phyloP scores from a whole-genome alignment of 2,329 filamentous ascomycete genomes.

The Claviceps sorghi region DNA sequence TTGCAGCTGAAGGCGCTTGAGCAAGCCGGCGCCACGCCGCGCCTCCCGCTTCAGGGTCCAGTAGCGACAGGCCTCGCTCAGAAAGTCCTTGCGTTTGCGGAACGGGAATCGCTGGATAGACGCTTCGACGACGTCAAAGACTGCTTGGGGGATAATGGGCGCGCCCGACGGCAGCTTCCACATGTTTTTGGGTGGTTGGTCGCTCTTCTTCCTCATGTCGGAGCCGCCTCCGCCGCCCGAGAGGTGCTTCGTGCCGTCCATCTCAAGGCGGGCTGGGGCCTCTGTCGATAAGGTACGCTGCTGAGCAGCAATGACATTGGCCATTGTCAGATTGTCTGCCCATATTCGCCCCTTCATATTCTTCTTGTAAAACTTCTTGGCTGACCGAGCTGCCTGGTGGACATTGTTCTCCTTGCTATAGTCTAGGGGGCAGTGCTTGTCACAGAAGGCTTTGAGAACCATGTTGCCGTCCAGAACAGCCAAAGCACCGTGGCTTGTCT shows the following conservation, averaged over 20 bases:
- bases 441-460: slow-evolving; percentile 85
- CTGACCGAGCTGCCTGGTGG: slow-evolving; percentile 62
- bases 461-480: slow-evolving; percentile 66
- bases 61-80: slow-evolving; percentile 86
- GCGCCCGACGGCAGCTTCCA: slow-evolving; percentile 94
- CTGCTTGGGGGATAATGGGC: slow-evolving; percentile 78
- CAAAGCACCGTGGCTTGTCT: slow-evolving; percentile 67
- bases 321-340: slow-evolving; percentile 79
- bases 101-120: slow-evolving; percentile 68
- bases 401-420: slow-evolving; percentile 81
- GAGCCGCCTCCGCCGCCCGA: slow-evolving; percentile 31
- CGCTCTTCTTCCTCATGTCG: slow-evolving; percentile 46
- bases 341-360: slow-evolving; percentile 82
- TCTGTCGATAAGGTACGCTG: slow-evolving; percentile 49
- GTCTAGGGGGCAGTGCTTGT: slow-evolving; percentile 83
- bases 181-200: slow-evolving; percentile 21
- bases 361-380: slow-evolving; percentile 77
- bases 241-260: slow-evolving; percentile 69
- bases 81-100: slow-evolving; percentile 79
- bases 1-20: slow-evolving; percentile 86
- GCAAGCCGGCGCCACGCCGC: slow-evolving; percentile 72
- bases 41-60: slow-evolving; percentile 96
- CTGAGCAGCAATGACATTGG: slow-evolving; percentile 63
- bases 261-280: slow-evolving; percentile 66
- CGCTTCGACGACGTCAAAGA: slow-evolving; percentile 73